Evolutionary conservation across 495 filamentous ascomycete species (phyloP), one percentile per base, ranked within the genome.

Genomic region (Podospora fimiseda): DNA sequence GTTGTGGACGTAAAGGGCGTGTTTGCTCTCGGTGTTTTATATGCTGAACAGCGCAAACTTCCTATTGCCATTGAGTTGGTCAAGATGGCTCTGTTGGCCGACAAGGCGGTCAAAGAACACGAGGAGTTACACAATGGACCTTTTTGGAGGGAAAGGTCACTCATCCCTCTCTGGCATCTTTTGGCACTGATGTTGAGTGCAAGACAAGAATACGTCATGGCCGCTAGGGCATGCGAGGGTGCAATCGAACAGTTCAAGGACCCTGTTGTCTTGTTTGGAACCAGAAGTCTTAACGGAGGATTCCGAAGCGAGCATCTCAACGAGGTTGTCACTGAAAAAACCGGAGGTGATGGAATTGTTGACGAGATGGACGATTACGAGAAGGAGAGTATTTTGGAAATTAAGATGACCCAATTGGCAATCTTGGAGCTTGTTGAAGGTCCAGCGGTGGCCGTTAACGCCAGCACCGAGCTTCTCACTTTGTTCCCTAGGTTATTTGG

Each of bases 361-460:
- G 83, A 87, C 53, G 80, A 84, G 50, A 83, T 95, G 75, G 81
- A 85, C 45, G 77, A 79, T 51, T 81, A 81, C 36, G 90, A 95
- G 61, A 92, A 87, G 60, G 86, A 88, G 60, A 75, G 78, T 16
- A 85, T 96, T 21, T 66, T 98, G 19, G 87, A 96, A 66, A 79
- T 95, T 24, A 94, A 92, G 62, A 96, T 98, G 81, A 96, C 90
- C 7, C 89, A 96, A 59, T 75, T 98, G 53, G 78, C 88, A 3
- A 80, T 98, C 36, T 62, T 90, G 9, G 93, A 97, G 67, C 73
- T 90, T 9, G 60, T 87, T 14, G 88, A 95, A 62, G 90, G 89
- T 4, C 80, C 90, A 0, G 83, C 87, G 53, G 79, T 83, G 49
- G 90, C 93, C 9, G 85, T 96, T 30, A 90, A 93, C 59, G 81